Evolutionary conservation across 1,284 basidiomycete species (phyloP).

Genomic region (Cutaneotrichosporon cavernicola): DNA sequence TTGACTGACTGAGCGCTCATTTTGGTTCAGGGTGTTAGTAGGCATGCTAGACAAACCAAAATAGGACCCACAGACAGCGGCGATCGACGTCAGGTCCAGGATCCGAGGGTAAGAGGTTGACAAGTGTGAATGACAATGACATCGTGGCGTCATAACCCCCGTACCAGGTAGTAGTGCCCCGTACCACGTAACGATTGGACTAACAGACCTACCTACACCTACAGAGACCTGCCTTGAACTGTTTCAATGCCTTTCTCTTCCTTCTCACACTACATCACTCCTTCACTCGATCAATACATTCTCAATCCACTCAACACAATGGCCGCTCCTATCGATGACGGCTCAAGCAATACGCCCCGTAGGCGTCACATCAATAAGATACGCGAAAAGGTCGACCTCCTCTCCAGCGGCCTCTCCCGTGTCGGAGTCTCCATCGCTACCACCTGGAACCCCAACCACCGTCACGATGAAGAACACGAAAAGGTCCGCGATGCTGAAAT

Average conservation of each 20-base stretch:
- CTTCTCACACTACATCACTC: not conserved
- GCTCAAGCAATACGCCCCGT: not conserved
- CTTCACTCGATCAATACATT: not conserved
- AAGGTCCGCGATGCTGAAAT: constrained; percentile 65
- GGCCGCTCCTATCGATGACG: constrained; percentile 12
- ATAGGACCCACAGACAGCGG: too few relatives aligned
- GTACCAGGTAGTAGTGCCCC: too few relatives aligned
- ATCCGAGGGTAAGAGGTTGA: too few relatives aligned
- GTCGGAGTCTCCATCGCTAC: constrained; percentile 43
- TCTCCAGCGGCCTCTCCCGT: constrained; percentile 37
- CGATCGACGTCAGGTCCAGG: too few relatives aligned
- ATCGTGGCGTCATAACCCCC: not conserved
- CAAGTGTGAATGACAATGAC: too few relatives aligned
- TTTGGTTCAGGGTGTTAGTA: too few relatives aligned
- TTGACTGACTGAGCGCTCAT: too few relatives aligned
- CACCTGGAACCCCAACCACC: constrained; percentile 55
- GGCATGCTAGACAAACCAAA: too few relatives aligned
- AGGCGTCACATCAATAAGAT: constrained; percentile 24
- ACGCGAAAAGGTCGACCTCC: constrained; percentile 40
- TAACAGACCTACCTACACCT: too few relatives aligned
- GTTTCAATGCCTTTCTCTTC: not conserved
- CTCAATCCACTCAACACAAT: not conserved
- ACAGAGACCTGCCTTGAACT: too few relatives aligned
- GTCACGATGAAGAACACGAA: constrained; percentile 70
- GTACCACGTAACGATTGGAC: not conserved